Evolutionary conservation across 2,329 filamentous ascomycete genomes (phyloP), one percentile per base, ranked within the genome.

Genomic region (Aphanoascus verrucosus): DNA sequence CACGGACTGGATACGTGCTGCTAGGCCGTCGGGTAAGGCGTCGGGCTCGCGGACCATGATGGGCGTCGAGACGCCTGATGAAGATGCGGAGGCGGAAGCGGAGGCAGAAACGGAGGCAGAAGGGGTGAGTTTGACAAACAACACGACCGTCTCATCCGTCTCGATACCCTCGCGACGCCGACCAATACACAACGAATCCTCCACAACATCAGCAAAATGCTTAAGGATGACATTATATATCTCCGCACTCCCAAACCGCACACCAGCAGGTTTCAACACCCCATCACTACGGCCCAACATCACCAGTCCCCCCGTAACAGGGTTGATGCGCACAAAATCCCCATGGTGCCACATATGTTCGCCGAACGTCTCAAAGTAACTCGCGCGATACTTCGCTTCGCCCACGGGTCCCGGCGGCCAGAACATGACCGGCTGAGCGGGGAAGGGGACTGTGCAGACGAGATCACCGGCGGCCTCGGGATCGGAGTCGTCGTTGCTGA

Each of bases 281-380:
- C 93, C 93, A 62, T 98, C 91, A 49, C 86, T 93, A 23, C 91
- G 80, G 2, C 93, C 91, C 0, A 97, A 78, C 91, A 97, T 97
- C 59, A 88, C 77, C 8, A 97, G 72, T 0, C 89, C 88, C 11
- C 87, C 83, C 0, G 87, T 93, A 14, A 72, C 64, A 0, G 82
- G 78, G 61, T 89, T 85, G 64, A 85, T 73, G 19, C 79, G 74
- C 34, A 96, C 81, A 65, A 96, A 97, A 69, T 98, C 93, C 31
- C 91, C 91, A 64, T 98, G 91, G 65, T 95, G 89, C 93, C 93
- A 97, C 15, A 77, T 72, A 1, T 75, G 73, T 0, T 77, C 72
- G 0, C 71, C 71, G 65, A 95, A 97, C 5, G 83, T 80, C 57
- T 93, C 86, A 63, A 98, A 98, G 69, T 98, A 98, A 54, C 84